Evolutionary conservation across 148 eudicot genomes (phyloP).

Genomic region (Vaccinium corymbosum): DNA sequence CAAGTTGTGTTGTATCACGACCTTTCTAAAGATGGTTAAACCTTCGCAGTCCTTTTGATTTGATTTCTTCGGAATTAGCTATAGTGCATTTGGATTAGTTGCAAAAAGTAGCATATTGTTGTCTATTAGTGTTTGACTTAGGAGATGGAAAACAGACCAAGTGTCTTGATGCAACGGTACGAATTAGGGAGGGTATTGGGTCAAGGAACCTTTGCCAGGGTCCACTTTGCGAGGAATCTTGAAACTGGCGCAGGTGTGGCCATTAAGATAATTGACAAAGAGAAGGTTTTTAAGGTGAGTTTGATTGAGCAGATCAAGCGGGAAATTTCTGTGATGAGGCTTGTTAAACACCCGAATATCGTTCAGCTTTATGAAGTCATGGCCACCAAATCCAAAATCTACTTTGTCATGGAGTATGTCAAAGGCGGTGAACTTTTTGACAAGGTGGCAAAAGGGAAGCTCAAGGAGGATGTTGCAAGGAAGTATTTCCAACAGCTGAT

Average conservation of each 20-base stretch:
- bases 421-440: constrained; percentile 26
- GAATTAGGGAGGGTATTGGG: constrained; percentile 22
- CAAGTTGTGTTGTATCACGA: constrained; percentile 38
- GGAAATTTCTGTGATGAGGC: constrained; percentile 17
- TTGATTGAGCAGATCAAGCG: constrained; percentile 22
- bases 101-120: not conserved
- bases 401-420: constrained; percentile 21
- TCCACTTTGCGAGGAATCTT: constrained; percentile 17
- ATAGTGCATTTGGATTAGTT: not conserved
- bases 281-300: constrained; percentile 18
- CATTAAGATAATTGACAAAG: constrained; percentile 22
- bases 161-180: constrained; percentile 26
- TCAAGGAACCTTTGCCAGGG: constrained; percentile 25
- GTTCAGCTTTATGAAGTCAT: constrained; percentile 21
- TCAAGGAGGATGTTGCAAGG: constrained; percentile 22
- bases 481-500: constrained; percentile 22
- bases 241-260: constrained; percentile 16
- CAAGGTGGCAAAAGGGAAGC: constrained; percentile 18
- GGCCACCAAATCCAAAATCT: constrained; percentile 26
- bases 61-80: not conserved
- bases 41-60: constrained; percentile 7
- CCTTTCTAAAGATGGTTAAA: constrained; percentile 75
- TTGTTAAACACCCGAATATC: constrained; percentile 21
- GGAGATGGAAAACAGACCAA: constrained; percentile 21
- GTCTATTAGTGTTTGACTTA: not conserved